phyloP scores from a whole-genome alignment of 2,329 filamentous ascomycete species.

The Fusarium sp. region DNA sequence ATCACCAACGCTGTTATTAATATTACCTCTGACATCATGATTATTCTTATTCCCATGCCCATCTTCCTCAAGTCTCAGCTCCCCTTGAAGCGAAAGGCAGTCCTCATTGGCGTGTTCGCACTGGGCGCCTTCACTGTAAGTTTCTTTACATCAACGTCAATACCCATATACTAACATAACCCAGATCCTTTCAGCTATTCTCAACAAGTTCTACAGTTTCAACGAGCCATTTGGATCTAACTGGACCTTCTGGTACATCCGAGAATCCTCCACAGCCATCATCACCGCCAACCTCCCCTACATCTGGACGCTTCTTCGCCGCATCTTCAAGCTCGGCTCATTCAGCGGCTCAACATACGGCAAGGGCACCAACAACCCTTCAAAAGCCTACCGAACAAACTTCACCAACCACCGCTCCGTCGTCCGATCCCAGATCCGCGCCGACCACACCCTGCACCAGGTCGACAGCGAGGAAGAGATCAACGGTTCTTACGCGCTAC shows the following conservation, averaged over 20 bases:
- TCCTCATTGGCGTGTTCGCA: slow-evolving; percentile 62
- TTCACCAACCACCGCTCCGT: slow-evolving; percentile 47
- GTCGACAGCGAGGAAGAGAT: slow-evolving; percentile 56
- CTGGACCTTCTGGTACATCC: slow-evolving; percentile 60
- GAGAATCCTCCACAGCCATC: slow-evolving; percentile 58
- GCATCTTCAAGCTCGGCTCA: slow-evolving; percentile 53
- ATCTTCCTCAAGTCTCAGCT: slow-evolving; percentile 64
- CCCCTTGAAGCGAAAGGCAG: slow-evolving; percentile 63
- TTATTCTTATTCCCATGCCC: slow-evolving; percentile 69
- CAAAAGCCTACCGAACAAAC: slow-evolving; percentile 45
- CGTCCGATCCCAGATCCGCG: slow-evolving; percentile 38
- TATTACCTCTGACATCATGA: slow-evolving; percentile 70
- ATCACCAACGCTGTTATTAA: slow-evolving; percentile 71
- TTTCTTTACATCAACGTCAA: slow-evolving; percentile 1
- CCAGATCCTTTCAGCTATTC: slow-evolving; percentile 62
- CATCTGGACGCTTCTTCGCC: slow-evolving; percentile 56
- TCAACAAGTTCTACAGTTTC: slow-evolving; percentile 61
- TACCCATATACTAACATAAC: slow-evolving; percentile 8
- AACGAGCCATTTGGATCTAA: slow-evolving; percentile 53
- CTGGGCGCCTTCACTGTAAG: slow-evolving; percentile 62
- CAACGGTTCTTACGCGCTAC: slow-evolving; percentile 50
- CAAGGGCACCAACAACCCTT: slow-evolving; percentile 45
- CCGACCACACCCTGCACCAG: slow-evolving; percentile 44
- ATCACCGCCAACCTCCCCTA: slow-evolving; percentile 59
- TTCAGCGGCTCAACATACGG: slow-evolving; percentile 51